These are phyloP conservation scores for Hortaea sp. DNA, from an alignment of 2,329 filamentous ascomycete genomes.

Conservation along the genomic window DNA sequence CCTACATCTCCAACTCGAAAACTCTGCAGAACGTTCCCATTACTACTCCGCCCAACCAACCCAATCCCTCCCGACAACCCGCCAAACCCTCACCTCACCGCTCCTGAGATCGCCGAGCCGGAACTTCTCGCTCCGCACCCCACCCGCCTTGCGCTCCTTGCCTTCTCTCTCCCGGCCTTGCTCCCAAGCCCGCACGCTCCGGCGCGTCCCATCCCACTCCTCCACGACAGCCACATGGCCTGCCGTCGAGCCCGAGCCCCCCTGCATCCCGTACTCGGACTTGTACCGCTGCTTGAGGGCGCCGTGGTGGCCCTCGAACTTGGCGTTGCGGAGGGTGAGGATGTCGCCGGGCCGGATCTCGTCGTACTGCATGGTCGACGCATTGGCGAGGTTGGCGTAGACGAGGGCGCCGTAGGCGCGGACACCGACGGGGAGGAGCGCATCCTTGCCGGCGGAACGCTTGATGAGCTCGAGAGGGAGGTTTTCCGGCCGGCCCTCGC, in stretches of 20 bases:
- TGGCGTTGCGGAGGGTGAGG: constrained; percentile 81
- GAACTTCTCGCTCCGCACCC: constrained; percentile 82
- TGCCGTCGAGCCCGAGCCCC: not conserved
- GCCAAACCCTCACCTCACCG: constrained; percentile 95
- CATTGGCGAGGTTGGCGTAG: constrained; percentile 91
- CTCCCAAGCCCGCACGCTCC: constrained; percentile 92
- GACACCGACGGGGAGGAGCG: constrained; percentile 73
- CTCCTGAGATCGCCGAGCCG: constrained; percentile 83
- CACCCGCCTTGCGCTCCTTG: constrained; percentile 40
- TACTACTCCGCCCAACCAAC: constrained; percentile 62
- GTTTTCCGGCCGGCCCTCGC: constrained; percentile 69
- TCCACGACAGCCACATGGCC: constrained; percentile 84
- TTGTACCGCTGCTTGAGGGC: constrained; percentile 92
- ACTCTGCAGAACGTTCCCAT: too few species aligned
- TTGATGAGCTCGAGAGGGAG: constrained; percentile 68
- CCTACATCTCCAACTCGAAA: not conserved
- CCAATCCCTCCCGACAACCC: constrained; percentile 85
- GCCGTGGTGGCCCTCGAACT: constrained; percentile 78
- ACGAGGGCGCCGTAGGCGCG: constrained; percentile 85
- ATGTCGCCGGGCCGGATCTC: constrained; percentile 92
- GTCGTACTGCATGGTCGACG: constrained; percentile 78
- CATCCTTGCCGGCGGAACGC: constrained; percentile 48
- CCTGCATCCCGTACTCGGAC: constrained; percentile 52
- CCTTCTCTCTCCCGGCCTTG: constrained; percentile 77
- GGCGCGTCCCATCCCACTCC: constrained; percentile 98